These are phyloP conservation scores for Daldinia grandis DNA, from an alignment of 495 filamentous ascomycete genomes.

Conservation along the genomic window DNA sequence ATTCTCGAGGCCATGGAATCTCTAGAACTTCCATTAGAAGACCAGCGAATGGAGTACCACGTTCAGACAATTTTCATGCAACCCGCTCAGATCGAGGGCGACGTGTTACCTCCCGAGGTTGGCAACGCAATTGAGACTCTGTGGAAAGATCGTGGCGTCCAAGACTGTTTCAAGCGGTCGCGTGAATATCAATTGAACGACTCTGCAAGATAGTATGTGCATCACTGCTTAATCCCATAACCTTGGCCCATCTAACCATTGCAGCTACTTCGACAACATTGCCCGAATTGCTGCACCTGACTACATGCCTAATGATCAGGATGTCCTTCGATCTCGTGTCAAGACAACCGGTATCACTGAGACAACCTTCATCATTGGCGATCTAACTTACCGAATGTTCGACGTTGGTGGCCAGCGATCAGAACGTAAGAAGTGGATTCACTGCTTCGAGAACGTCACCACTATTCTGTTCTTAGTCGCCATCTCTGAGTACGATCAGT, in stretches of 20 bases:
- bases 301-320: slow-evolving; percentile 96
- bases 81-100: slow-evolving; percentile 92
- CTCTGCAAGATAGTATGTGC: slow-evolving; percentile 95
- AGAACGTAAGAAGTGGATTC: slow-evolving; percentile 99
- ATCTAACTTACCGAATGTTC: slow-evolving; percentile 99
- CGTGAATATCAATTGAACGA: slow-evolving; percentile 98
- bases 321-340: slow-evolving; percentile 96
- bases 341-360: slow-evolving; percentile 99
- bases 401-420: slow-evolving; percentile 98
- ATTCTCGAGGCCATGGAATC: slow-evolving; percentile 97
- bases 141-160: slow-evolving; percentile 95
- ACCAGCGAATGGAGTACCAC: slow-evolving; percentile 88
- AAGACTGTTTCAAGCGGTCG: slow-evolving; percentile 93
- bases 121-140: slow-evolving; percentile 90
- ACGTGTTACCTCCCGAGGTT: slow-evolving; percentile 92
- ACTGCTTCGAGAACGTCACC: slow-evolving; percentile 99
- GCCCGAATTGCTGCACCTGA: slow-evolving; percentile 89
- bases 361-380: slow-evolving; percentile 97
- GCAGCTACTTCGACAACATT: slow-evolving; percentile 96
- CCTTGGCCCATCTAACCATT: slow-evolving; percentile 46
- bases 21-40: slow-evolving; percentile 86
- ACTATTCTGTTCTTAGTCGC: slow-evolving; percentile 98
- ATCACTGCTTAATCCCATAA: not conserved
- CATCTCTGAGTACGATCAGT: slow-evolving; percentile 98
- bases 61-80: slow-evolving; percentile 98